A percentile compares a stretch with the other conserved stretches of the same genome.
Evolutionary conservation across 2,329 filamentous ascomycete genomes (phyloP).

Genomic region (Aspergillus quadricinctus): DNA sequence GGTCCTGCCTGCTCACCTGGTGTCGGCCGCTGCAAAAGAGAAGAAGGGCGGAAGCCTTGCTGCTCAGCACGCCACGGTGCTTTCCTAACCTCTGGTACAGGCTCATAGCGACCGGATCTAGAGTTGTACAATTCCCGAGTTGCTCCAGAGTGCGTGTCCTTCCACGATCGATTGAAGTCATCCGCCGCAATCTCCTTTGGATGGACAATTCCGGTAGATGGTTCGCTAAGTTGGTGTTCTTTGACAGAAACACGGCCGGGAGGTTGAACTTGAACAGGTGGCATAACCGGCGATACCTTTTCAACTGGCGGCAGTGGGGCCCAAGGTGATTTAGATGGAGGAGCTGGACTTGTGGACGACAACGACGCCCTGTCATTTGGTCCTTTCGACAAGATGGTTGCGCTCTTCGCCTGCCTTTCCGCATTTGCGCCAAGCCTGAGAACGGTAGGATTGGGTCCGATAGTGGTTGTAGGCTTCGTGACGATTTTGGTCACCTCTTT

Average conservation of each 20-base stretch:
- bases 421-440: slow-evolving; percentile 45
- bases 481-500: slow-evolving; percentile 26
- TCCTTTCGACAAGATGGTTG: slow-evolving; percentile 45
- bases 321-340: slow-evolving; percentile 86
- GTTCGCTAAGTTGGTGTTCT: slow-evolving; percentile 56
- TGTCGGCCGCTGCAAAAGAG: slow-evolving; percentile 70
- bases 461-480: slow-evolving; percentile 39
- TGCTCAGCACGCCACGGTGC: slow-evolving; percentile 64
- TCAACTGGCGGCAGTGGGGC: slow-evolving; percentile 80
- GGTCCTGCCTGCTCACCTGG: slow-evolving; percentile 60
- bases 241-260: slow-evolving; percentile 49
- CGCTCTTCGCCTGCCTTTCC: slow-evolving; percentile 43
- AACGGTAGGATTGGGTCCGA: slow-evolving; percentile 48
- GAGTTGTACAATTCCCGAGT: slow-evolving; percentile 86
- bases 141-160: slow-evolving; percentile 60
- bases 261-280: slow-evolving; percentile 40
- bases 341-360: slow-evolving; percentile 42
- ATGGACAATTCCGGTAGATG: slow-evolving; percentile 47
- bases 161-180: slow-evolving; percentile 84
- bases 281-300: slow-evolving; percentile 67
- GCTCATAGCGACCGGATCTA: slow-evolving; percentile 90
- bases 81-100: slow-evolving; percentile 70
- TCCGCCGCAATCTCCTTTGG: slow-evolving; percentile 88
- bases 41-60: slow-evolving; percentile 63
- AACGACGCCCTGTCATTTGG: slow-evolving; percentile 51